Evolutionary conservation across 352 stramenopile species (phyloP).

Genomic region (Pythium volutum): DNA sequence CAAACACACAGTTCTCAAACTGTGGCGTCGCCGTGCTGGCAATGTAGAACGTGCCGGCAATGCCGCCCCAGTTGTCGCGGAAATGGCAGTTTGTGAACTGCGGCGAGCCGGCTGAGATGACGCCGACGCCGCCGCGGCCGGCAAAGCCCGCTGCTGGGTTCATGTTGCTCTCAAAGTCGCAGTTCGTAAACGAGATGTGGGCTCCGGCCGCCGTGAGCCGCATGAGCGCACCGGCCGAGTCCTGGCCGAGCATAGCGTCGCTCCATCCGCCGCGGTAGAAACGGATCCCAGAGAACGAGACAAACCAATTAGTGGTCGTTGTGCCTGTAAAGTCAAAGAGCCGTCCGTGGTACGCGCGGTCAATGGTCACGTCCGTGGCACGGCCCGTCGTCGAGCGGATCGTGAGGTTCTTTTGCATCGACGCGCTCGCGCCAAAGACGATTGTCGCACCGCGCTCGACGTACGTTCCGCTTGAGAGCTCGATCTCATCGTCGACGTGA

Average conservation of each 20-base stretch:
- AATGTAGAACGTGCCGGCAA: conserved; percentile 20
- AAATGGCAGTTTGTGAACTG: conserved; percentile 20
- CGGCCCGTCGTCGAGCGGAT: neutral
- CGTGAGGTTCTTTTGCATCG: neutral
- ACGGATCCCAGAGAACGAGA: conserved; percentile 1
- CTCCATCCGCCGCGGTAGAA: conserved; percentile 28
- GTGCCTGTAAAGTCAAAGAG: conserved; percentile 1
- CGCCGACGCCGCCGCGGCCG: conserved; percentile 17
- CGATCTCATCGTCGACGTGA: neutral
- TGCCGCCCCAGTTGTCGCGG: conserved; percentile 22
- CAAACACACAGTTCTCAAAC: conserved; percentile 25
- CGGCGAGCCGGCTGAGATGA: conserved; percentile 13
- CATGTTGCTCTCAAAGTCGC: conserved; percentile 16
- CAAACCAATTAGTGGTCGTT: neutral
- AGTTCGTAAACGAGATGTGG: conserved; percentile 10
- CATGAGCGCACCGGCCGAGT: conserved; percentile 21
- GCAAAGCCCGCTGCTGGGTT: conserved; percentile 20
- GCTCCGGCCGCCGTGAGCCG: conserved; percentile 6
- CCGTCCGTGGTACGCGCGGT: conserved; percentile 10
- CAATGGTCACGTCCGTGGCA: neutral
- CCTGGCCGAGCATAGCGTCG: neutral
- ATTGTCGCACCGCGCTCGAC: neutral
- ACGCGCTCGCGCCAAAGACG: neutral
- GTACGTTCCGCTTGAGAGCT: conserved; percentile 3
- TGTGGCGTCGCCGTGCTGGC: conserved; percentile 7